These are phyloP conservation scores for Citeromyces siamensis DNA, from an alignment of 1,139 yeast genomes.

Conservation along the genomic window DNA sequence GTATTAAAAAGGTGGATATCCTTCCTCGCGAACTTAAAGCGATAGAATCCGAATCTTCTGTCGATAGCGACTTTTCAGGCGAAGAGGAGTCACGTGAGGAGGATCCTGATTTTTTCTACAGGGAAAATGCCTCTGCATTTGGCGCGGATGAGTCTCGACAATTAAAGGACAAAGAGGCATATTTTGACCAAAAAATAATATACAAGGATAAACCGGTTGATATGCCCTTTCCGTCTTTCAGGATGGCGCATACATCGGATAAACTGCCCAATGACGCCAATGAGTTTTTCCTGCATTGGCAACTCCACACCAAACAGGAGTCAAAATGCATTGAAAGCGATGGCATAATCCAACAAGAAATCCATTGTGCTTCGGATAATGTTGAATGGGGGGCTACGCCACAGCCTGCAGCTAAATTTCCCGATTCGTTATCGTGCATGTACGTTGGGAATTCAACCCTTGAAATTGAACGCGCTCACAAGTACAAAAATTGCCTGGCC, in stretches of 20 bases:
- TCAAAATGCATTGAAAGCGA: constrained; percentile 12
- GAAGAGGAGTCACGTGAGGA: background rate
- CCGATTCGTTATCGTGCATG: constrained; percentile 15
- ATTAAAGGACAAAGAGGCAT: background rate
- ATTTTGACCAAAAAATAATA: background rate
- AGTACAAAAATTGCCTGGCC: constrained; percentile 26
- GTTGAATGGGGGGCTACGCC: constrained; percentile 17
- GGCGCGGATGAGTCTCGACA: background rate
- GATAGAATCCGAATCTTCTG: background rate
- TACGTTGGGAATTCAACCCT: background rate
- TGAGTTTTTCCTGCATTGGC: constrained; percentile 20
- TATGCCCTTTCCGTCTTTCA: background rate
- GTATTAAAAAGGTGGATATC: background rate
- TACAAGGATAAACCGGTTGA: background rate
- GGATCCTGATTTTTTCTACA: background rate
- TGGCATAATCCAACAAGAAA: constrained; percentile 13
- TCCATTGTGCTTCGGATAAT: constrained; percentile 13
- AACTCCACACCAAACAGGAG: constrained; percentile 14
- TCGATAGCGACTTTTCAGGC: background rate
- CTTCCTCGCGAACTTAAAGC: background rate
- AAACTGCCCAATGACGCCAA: constrained; percentile 18
- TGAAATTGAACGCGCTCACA: background rate
- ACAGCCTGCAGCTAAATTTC: constrained; percentile 24
- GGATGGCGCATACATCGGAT: background rate
- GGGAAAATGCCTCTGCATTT: background rate